These are phyloP conservation scores for Colletotrichum plurivorum DNA, from an alignment of 2,329 filamentous ascomycete species.

Conservation along the genomic window DNA sequence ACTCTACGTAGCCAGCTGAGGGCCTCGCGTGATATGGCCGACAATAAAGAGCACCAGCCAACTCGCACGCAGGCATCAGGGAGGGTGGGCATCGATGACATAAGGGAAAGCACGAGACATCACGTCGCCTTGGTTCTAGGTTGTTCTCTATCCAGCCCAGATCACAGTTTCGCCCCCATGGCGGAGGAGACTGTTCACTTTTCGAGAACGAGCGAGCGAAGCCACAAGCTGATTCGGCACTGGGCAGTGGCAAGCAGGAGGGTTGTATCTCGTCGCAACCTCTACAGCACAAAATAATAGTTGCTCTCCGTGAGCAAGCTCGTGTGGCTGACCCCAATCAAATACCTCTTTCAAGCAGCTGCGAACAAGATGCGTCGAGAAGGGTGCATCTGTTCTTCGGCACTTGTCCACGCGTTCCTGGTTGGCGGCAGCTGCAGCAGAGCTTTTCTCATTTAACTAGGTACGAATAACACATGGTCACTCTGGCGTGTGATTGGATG, in stretches of 20 bases:
- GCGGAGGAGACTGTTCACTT: conserved; percentile 15
- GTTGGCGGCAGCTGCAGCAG: conserved; percentile 7
- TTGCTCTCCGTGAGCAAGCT: neutral
- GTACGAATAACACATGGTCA: conserved; percentile 22
- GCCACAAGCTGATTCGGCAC: conserved; percentile 24
- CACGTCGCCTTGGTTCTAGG: no score
- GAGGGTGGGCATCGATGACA: neutral
- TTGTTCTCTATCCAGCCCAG: neutral
- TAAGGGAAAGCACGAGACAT: neutral
- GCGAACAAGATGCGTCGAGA: conserved; percentile 17
- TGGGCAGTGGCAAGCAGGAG: neutral
- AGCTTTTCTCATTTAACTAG: no score
- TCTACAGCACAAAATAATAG: no score
- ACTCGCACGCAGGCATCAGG: neutral
- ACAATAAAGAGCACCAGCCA: neutral
- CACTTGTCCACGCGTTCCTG: conserved; percentile 1
- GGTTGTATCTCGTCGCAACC: neutral
- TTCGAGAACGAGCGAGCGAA: neutral
- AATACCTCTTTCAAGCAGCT: neutral
- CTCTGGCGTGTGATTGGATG: conserved; percentile 30
- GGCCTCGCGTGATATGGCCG: no score
- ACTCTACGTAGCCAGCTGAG: no score
- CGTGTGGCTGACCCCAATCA: neutral
- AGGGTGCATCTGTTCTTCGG: neutral
- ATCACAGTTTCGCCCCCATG: conserved; percentile 1